Conservation (phyloP, 352 stramenopile species). For the Peronospora farinosa region DNA sequence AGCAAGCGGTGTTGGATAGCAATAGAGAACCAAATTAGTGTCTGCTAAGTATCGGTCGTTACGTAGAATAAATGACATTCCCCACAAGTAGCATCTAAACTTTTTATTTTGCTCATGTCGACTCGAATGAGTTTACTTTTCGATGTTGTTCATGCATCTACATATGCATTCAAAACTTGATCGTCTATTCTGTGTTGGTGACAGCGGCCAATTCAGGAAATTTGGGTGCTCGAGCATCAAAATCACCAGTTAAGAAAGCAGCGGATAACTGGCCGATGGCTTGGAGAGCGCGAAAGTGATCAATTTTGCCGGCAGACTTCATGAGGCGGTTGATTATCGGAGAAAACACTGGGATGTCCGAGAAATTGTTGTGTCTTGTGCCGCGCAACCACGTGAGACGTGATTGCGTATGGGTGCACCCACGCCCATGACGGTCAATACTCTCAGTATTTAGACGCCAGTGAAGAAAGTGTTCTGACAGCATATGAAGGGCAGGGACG, state of each 20-base stretch:
- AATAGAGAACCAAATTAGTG: conserved; percentile 10
- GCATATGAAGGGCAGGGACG: conserved; percentile 47
- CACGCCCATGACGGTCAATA: conserved; percentile 32
- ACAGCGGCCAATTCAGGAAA: conserved; percentile 34
- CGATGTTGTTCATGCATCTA: neutral
- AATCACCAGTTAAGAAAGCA: conserved; percentile 38
- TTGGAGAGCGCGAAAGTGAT: conserved; percentile 38
- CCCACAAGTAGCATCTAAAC: neutral
- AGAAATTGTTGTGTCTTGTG: conserved; percentile 70
- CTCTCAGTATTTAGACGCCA: conserved; percentile 50
- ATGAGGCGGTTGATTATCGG: conserved; percentile 43
- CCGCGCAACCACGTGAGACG: conserved; percentile 36
- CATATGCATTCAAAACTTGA: neutral
- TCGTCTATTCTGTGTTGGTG: conserved; percentile 14
- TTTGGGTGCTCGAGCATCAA: conserved; percentile 20
- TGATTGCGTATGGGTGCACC: conserved; percentile 33
- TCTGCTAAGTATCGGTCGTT: conserved; percentile 21
- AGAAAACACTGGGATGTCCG: conserved; percentile 59
- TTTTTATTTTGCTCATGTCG: no score
- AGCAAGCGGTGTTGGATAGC: neutral
- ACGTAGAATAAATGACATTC: conserved; percentile 15
- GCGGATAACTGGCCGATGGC: conserved; percentile 41
- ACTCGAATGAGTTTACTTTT: no score
- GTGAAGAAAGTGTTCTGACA: conserved; percentile 55
- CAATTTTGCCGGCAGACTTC: conserved; percentile 45